Percentiles rank a stretch among this genome's conserved stretches.
Conservation (phyloP, 1,284 basidiomycete genomes). For the Trichosporon sp. region DNA sequence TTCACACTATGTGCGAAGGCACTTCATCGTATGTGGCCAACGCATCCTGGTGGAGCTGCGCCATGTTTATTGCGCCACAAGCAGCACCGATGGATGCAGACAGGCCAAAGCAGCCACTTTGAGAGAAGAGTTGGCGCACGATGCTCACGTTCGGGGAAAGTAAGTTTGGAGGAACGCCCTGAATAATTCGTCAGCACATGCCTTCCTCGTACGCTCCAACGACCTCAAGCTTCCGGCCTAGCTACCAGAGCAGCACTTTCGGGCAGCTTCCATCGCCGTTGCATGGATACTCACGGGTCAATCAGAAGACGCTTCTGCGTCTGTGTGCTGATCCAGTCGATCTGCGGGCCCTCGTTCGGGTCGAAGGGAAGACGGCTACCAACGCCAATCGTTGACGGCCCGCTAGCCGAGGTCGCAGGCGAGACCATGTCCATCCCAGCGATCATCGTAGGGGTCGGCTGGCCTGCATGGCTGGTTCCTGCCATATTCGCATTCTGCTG, state of each 20-base stretch:
- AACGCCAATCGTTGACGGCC: background rate
- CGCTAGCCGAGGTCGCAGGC: background rate
- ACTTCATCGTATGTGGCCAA: too few species aligned
- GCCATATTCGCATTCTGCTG: background rate
- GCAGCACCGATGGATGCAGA: background rate
- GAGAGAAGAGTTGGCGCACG: background rate
- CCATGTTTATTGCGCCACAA: background rate
- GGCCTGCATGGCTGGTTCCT: background rate
- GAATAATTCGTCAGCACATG: background rate
- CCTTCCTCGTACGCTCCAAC: background rate
- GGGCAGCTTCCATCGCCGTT: too few species aligned
- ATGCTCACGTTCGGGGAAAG: conserved; percentile 5
- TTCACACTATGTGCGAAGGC: too few species aligned
- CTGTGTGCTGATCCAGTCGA: conserved; percentile 17
- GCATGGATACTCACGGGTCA: conserved; percentile 28
- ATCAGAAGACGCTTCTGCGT: conserved; percentile 24
- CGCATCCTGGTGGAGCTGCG: background rate
- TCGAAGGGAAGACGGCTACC: background rate
- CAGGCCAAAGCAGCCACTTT: background rate
- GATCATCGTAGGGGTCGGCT: background rate
- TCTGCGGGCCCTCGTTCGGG: conserved; percentile 1
- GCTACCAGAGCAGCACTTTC: too few species aligned
- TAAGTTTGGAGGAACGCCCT: conserved; percentile 7
- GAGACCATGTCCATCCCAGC: background rate
- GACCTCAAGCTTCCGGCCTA: too few species aligned